A percentile compares a stretch with the other conserved stretches of the same genome.
phyloP scores from a whole-genome alignment of 306 rosid species.

The Hippophae tibetana region DNA sequence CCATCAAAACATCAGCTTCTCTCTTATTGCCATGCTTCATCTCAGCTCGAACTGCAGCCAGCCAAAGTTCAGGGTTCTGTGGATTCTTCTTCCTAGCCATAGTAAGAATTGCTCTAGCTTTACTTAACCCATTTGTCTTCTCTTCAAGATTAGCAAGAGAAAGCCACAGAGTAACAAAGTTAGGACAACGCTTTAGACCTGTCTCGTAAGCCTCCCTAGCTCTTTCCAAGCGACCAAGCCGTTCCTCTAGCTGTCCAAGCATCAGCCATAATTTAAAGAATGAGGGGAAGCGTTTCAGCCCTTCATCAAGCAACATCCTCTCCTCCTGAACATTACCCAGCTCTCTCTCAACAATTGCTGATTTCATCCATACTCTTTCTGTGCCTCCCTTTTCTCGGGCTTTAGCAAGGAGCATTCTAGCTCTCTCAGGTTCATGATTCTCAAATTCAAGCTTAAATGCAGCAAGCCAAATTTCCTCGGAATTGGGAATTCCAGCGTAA shows the following conservation, averaged over 20 bases:
- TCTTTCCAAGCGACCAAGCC: constrained; percentile 49
- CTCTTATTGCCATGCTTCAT: constrained; percentile 68
- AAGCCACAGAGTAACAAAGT: constrained; percentile 65
- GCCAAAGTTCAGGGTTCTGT: constrained; percentile 86
- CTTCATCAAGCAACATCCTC: constrained; percentile 67
- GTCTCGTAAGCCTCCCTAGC: constrained; percentile 72
- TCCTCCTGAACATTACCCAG: constrained; percentile 66
- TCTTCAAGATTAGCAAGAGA: constrained; percentile 86
- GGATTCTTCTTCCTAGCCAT: constrained; percentile 86
- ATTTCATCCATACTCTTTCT: constrained; percentile 91
- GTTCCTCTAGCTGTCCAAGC: constrained; percentile 90
- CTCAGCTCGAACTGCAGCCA: constrained; percentile 84
- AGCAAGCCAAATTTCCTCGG: constrained; percentile 95
- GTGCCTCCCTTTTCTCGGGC: constrained; percentile 92
- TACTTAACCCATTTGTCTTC: constrained; percentile 71
- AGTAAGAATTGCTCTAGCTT: constrained; percentile 84
- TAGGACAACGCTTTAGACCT: constrained; percentile 67
- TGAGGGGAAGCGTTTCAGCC: constrained; percentile 63
- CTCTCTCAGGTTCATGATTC: constrained; percentile 90
- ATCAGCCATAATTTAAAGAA: constrained; percentile 85
- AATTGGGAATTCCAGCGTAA: constrained; percentile 84
- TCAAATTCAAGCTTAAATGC: constrained; percentile 90
- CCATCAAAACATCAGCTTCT: constrained; percentile 89
- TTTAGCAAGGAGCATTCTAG: constrained; percentile 82
- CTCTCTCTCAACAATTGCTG: constrained; percentile 89